Percentiles rank a stretch among this genome's conserved stretches.
Conservation (phyloP, 2,329 filamentous ascomycete genomes). For the Phaeophleospora eucalypticola region DNA sequence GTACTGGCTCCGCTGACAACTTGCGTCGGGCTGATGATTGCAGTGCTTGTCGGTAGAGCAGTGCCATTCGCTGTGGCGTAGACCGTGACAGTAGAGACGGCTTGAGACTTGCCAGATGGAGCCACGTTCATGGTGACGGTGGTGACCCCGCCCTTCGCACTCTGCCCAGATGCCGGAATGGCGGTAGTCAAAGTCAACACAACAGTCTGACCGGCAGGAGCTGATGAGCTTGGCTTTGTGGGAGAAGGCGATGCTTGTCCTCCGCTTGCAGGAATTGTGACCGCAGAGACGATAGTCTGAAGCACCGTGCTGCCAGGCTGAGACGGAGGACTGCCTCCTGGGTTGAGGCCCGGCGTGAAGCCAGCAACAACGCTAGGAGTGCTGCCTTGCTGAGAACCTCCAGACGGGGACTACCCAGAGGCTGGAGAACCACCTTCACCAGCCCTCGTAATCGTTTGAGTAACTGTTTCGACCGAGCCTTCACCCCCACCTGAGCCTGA, state of each 20-base stretch:
- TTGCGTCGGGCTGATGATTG: slow-evolving; percentile 5
- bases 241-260: no score
- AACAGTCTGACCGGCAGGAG: no score
- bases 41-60: slow-evolving; percentile 6
- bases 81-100: no score
- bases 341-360: not conserved
- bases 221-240: no score
- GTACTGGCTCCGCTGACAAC: slow-evolving; percentile 7
- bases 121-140: no score
- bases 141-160: no score
- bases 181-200: no score
- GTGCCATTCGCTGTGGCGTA: no score
- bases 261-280: not conserved
- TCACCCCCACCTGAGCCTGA: not conserved
- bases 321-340: not conserved
- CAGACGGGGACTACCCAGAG: not conserved
- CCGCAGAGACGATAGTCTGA: not conserved
- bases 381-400: not conserved
- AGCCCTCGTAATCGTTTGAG: slow-evolving; percentile 2
- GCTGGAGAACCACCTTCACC: not conserved
- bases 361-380: slow-evolving; percentile 2
- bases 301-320: not conserved
- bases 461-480: slow-evolving; percentile 1
- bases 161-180: no score
- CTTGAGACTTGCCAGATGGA: no score